Evolutionary conservation across 2,329 filamentous ascomycete species (phyloP), one percentile per base, ranked within the genome.

Genomic region (Xylariales sp.): DNA sequence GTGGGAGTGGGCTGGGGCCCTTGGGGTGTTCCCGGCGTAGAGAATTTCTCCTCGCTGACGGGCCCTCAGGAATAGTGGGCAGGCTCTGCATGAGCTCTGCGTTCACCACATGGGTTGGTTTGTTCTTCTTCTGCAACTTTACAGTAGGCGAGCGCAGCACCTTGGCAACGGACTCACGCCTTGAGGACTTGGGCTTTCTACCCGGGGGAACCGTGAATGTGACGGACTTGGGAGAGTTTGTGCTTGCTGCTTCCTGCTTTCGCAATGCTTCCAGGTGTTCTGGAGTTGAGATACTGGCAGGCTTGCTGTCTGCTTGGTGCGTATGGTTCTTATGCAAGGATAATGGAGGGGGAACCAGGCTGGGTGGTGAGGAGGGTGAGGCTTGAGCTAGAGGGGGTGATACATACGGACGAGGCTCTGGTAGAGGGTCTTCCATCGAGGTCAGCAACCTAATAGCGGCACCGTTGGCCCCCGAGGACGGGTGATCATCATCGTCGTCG

Each of bases 361-460:
- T 39, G 18, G 17, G 24, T 46, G 50, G 40, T 44, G 55, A 49
- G 17, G 35, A 29, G 30, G 37, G 40, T 44, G 55, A 49, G 17
- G 35, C 29, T 31, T 37, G 40, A 38, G 37, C 33, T 24, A 50
- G 37, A 17, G 50, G 43, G 47, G 55, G 53, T 45, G 48, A 47
- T 63, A 81, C 78, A 66, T 81, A 81, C 76, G 72, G 66, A 55
- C 66, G 62, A 40, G 52, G 50, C 45, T 67, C 61, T 62, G 64
- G 51, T 29, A 62, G 44, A 21, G 70, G 61, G 32, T 80, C 77
- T 52, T 82, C 78, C 57, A 78, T 68, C 6, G 76, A 81, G 37
- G 78, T 82, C 61, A 83, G 63, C 50, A 83, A 63, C 51, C 79
- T 70, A 38, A 83, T 70, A 44, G 70, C 74, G 23, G 77, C 69